Evolutionary conservation across 129 eudicot genomes (phyloP).

Genomic region (Flaveria brownii): DNA sequence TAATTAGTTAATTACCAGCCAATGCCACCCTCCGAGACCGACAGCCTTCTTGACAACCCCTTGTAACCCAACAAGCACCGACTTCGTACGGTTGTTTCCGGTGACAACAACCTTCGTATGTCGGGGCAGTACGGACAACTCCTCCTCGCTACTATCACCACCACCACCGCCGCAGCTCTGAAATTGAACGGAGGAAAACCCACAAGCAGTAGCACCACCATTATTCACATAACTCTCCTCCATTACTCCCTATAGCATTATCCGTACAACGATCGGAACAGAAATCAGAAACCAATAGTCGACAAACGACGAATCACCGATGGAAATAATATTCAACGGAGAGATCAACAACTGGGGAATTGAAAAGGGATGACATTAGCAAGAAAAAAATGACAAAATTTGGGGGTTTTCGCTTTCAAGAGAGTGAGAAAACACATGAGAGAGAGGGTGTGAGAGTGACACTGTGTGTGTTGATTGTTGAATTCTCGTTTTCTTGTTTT

Average conservation of each 20-base stretch:
- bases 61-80: constrained; percentile 81
- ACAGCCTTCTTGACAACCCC: constrained; percentile 96
- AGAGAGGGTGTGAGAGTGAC: constrained; percentile 34
- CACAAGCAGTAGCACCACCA: constrained; percentile 39
- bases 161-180: constrained; percentile 68
- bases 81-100: constrained; percentile 85
- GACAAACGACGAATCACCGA: background rate
- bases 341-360: constrained; percentile 45
- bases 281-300: background rate
- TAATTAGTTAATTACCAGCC: constrained; percentile 60
- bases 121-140: constrained; percentile 74
- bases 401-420: constrained; percentile 26
- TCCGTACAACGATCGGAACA: constrained; percentile 25
- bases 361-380: constrained; percentile 29
- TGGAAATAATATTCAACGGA: background rate
- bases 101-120: constrained; percentile 91
- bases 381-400: constrained; percentile 37
- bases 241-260: constrained; percentile 49
- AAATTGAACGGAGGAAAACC: constrained; percentile 45
- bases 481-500: constrained; percentile 31
- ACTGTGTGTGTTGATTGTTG: constrained; percentile 10
- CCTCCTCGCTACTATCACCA: constrained; percentile 75
- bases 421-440: constrained; percentile 53
- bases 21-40: constrained; percentile 98
- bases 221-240: constrained; percentile 58